A percentile compares a stretch with the other conserved stretches of the same genome.
Conservation (phyloP, 495 filamentous ascomycete species). For the Neurospora sp. region DNA sequence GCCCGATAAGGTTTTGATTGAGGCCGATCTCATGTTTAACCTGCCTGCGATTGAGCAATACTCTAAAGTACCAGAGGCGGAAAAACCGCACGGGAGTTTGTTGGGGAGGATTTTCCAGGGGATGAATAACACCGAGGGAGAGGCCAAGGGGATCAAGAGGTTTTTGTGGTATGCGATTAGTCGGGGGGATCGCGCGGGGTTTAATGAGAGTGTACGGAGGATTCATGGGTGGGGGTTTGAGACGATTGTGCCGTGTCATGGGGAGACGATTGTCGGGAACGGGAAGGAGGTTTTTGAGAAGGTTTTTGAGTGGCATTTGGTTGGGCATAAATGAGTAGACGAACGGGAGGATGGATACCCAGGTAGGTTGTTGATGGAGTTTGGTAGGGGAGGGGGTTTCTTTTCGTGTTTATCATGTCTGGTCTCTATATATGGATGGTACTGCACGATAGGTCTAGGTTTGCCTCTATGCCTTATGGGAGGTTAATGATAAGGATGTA, state of each 20-base stretch:
- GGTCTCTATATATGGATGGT: not conserved
- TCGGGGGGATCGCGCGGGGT: slow-evolving; percentile 52
- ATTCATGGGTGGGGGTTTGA: slow-evolving; percentile 82
- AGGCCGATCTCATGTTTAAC: slow-evolving; percentile 91
- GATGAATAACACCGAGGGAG: slow-evolving; percentile 51
- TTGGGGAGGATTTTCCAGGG: slow-evolving; percentile 52
- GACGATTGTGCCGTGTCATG: slow-evolving; percentile 84
- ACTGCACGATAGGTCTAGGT: not conserved
- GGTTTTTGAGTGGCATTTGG: slow-evolving; percentile 78
- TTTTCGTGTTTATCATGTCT: not conserved
- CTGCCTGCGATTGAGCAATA: slow-evolving; percentile 84
- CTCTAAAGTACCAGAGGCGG: slow-evolving; percentile 43
- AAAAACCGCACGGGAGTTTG: slow-evolving; percentile 44
- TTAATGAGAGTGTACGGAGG: slow-evolving; percentile 53
- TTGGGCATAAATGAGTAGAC: slow-evolving; percentile 31
- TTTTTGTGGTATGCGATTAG: slow-evolving; percentile 74
- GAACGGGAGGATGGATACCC: not conserved
- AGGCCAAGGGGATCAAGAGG: slow-evolving; percentile 65
- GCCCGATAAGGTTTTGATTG: slow-evolving; percentile 70
- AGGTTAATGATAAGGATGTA: not conserved
- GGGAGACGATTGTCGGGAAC: slow-evolving; percentile 72
- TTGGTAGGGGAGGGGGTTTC: not conserved
- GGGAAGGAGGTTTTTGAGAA: slow-evolving; percentile 71
- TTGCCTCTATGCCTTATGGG: not conserved
- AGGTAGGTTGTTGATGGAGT: not conserved